Evolutionary conservation across 2,329 filamentous ascomycete genomes (phyloP).

Genomic region (Neurospora sp.): DNA sequence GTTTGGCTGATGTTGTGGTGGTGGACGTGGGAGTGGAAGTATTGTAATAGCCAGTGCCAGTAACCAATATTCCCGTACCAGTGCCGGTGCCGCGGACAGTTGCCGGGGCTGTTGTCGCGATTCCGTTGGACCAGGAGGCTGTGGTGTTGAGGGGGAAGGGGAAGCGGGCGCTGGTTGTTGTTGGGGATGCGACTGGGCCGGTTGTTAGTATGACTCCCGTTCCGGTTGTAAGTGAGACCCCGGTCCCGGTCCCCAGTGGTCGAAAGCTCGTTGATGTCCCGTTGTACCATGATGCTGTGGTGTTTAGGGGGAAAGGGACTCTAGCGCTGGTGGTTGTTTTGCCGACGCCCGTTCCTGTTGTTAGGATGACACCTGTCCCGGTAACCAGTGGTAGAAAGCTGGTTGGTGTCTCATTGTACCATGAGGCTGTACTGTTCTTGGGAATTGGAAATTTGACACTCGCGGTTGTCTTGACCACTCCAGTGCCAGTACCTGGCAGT

Average conservation of each 20-base stretch:
- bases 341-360: too few relatives aligned
- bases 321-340: too few relatives aligned
- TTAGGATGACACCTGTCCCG: not conserved
- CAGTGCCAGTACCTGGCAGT: not conserved
- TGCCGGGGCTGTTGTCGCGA: not conserved
- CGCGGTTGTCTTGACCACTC: not conserved
- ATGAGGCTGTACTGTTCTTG: slow-evolving; percentile 1
- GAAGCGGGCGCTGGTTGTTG: slow-evolving; percentile 1
- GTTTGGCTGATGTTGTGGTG: not conserved
- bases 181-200: not conserved
- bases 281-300: slow-evolving; percentile 2
- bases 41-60: not conserved
- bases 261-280: not conserved
- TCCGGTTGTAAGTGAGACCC: not conserved
- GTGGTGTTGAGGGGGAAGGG: not conserved
- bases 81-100: not conserved
- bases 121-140: slow-evolving; percentile 2
- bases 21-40: slow-evolving; percentile 6
- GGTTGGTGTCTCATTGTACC: slow-evolving; percentile 1
- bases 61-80: not conserved
- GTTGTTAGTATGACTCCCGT: slow-evolving; percentile 4
- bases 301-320: not conserved
- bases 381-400: not conserved
- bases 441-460: not conserved
- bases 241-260: not conserved